Conservation (phyloP, 805 yeast genomes). For the Nakazawaea molendinolei region DNA sequence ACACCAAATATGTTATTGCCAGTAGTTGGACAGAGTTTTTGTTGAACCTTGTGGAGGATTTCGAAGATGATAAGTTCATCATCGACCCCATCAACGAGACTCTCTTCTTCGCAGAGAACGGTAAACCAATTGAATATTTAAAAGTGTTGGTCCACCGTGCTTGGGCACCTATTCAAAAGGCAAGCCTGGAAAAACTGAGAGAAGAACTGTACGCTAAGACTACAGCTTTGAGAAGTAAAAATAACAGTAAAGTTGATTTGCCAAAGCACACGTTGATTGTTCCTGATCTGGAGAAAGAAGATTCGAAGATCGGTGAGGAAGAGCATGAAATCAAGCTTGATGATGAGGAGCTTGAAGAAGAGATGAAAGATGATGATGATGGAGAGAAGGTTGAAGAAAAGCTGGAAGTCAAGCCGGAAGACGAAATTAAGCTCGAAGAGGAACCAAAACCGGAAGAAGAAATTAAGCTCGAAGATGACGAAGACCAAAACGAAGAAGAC, state of each 20-base stretch:
- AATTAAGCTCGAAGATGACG: conserved; percentile 12
- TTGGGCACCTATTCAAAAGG: conserved; percentile 21
- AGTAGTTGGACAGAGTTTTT: conserved; percentile 87
- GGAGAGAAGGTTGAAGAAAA: conserved; percentile 3
- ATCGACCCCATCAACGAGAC: conserved; percentile 62
- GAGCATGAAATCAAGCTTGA: conserved; percentile 31
- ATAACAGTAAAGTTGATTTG: conserved; percentile 18
- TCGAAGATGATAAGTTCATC: conserved; percentile 77
- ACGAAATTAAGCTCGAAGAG: conserved; percentile 4
- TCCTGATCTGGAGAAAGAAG: conserved; percentile 18
- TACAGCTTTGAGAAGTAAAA: conserved; percentile 9
- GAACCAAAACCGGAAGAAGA: background rate
- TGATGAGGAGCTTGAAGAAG: conserved; percentile 16
- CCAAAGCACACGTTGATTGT: conserved; percentile 28
- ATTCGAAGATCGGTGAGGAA: conserved; percentile 18
- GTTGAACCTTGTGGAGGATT: conserved; percentile 74
- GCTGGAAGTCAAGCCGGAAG: conserved; percentile 5
- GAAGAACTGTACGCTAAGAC: conserved; percentile 10
- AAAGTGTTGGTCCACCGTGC: conserved; percentile 72
- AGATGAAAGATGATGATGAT: conserved; percentile 5
- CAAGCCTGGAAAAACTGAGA: conserved; percentile 3
- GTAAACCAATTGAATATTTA: conserved; percentile 48
- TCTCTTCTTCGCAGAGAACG: conserved; percentile 28
- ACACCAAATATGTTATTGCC: conserved; percentile 81
- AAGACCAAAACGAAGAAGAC: conserved; percentile 8